Evolutionary conservation across 1,284 basidiomycete species (phyloP).

Genomic region (Irpex rosettiformis): DNA sequence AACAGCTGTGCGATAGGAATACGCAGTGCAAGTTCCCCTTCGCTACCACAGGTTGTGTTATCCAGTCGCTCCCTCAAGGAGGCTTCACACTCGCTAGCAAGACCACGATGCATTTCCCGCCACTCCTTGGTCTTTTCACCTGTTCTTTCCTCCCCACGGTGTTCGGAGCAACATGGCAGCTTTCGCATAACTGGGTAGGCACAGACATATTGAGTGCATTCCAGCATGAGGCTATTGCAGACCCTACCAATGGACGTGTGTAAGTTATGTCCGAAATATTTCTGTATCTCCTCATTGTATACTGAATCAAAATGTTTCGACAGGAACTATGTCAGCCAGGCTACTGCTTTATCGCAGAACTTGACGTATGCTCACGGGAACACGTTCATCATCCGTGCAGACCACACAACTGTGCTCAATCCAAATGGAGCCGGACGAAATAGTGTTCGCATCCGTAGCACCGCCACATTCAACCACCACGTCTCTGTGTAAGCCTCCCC

Average conservation of each 20-base stretch:
- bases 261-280: slow-evolving; percentile 31
- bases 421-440: slow-evolving; percentile 48
- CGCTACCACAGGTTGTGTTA: too few relatives aligned
- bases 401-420: slow-evolving; percentile 39
- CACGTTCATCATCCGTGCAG: slow-evolving; percentile 39
- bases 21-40: neutral
- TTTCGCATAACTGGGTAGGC: slow-evolving; percentile 42
- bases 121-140: slow-evolving; percentile 6
- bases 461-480: slow-evolving; percentile 45
- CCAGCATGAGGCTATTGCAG: slow-evolving; percentile 43
- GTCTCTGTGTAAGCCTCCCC: slow-evolving; percentile 45
- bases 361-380: slow-evolving; percentile 22
- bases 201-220: slow-evolving; percentile 43
- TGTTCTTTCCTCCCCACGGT: slow-evolving; percentile 5
- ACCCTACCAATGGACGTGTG: slow-evolving; percentile 59
- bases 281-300: neutral
- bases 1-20: neutral
- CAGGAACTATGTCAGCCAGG: slow-evolving; percentile 27
- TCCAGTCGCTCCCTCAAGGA: neutral
- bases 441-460: slow-evolving; percentile 49
- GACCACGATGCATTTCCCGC: slow-evolving; percentile 8
- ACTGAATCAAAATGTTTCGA: neutral
- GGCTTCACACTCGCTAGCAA: neutral
- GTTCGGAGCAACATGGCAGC: slow-evolving; percentile 32
- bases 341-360: slow-evolving; percentile 21